Evolutionary conservation across 1,284 basidiomycete genomes (phyloP), one percentile per base, ranked within the genome.

Genomic region (Porogramme epimiltina): DNA sequence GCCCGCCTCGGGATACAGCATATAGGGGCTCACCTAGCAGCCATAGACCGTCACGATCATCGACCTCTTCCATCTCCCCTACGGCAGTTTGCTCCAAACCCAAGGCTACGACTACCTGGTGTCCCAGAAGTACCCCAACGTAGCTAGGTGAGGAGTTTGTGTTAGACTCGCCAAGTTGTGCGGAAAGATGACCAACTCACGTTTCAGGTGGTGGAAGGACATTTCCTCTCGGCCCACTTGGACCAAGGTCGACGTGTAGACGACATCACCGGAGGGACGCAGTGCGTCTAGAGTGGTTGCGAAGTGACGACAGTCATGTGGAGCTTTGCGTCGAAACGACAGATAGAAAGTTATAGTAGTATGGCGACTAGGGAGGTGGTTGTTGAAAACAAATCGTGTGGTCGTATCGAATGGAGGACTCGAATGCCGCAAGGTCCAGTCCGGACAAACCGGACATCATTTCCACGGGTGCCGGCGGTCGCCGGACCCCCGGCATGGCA

Each of bases 21-120:
- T 18, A 37, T n/a, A 37, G 28, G 28, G 28, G 13, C 34, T 6
- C 34, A 9, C 34, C 34, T 18, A 37, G 37, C 36, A 31, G 6
- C 28, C 31, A 11, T 41, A 79, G 76, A 61, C 64, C n/a, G 4
- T 77, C 46, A 81, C 79, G 4, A 62, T 82, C 5, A 79, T 75
- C 5, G 82, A 84, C 62, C 68, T 84, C 6, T 74, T 73, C 64
- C 80, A 83, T 61, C 60, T 84, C 24, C 73, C 81, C 0, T 75
- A 74, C 49, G 80, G 73, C 2, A 19, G 56, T 2, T 47, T 64
- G 24, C 46, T 69, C 22, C 49, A 47, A 8, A 52, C 60, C 3
- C 45, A 57, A n/a, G 58, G 60, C 31, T 56, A 62, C 40, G 46
- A 62, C 25, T 46, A 58, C 39, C 50, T 71, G 20, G 53, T 51